Evolutionary conservation across 805 yeast species (phyloP).

Genomic region (Nakazawaea wyomingensis): DNA sequence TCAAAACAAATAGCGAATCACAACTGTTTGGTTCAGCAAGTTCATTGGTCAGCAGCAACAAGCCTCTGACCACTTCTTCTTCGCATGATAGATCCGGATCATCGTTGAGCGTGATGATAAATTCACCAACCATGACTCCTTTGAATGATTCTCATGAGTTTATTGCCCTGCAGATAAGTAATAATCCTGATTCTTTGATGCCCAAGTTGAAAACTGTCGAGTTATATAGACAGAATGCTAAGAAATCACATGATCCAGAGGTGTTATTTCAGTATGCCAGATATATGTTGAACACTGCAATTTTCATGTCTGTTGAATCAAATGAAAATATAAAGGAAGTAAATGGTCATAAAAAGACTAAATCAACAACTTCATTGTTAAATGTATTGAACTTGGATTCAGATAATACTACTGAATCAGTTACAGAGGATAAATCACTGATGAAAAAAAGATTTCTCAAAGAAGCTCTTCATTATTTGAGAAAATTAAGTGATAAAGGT

Average conservation of each 20-base stretch:
- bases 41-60: background rate
- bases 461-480: conserved; percentile 71
- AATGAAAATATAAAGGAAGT: conserved; percentile 2
- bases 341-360: conserved; percentile 20
- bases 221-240: conserved; percentile 79
- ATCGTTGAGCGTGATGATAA: conserved; percentile 1
- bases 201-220: conserved; percentile 84
- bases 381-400: conserved; percentile 2
- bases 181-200: conserved; percentile 35
- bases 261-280: conserved; percentile 90
- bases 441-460: conserved; percentile 56
- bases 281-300: conserved; percentile 80
- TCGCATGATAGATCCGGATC: background rate
- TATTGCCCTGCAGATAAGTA: conserved; percentile 12
- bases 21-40: background rate
- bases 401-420: conserved; percentile 1
- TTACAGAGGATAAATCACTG: conserved; percentile 23
- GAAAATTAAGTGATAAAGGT: conserved; percentile 71
- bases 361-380: conserved; percentile 21
- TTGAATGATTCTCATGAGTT: conserved; percentile 9
- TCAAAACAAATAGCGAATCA: background rate
- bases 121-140: conserved; percentile 1
- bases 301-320: conserved; percentile 43
- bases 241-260: conserved; percentile 77
- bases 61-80: background rate